A percentile compares a stretch with the other conserved stretches of the same genome.
phyloP scores from a whole-genome alignment of 2,329 filamentous ascomycete species.

The Xenoacremonium recifei region DNA sequence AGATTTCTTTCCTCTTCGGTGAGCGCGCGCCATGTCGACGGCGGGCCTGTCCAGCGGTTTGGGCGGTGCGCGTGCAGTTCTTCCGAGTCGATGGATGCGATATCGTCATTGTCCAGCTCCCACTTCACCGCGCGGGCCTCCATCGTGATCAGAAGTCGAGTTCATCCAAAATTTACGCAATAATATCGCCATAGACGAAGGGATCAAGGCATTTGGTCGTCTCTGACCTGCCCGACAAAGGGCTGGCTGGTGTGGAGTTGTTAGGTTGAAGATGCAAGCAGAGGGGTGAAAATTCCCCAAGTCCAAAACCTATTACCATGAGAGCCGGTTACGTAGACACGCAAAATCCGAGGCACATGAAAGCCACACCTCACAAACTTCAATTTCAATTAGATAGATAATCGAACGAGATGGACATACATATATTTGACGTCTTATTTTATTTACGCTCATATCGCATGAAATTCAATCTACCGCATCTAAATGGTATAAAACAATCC shows the following conservation, averaged over 20 bases:
- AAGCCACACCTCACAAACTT: not conserved
- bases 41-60: conserved; percentile 70
- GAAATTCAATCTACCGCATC: conserved; percentile 28
- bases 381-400: not conserved
- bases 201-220: too few relatives aligned
- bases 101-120: conserved; percentile 47
- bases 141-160: too few relatives aligned
- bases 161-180: too few relatives aligned
- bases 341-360: too few relatives aligned
- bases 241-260: too few relatives aligned
- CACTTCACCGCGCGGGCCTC: conserved; percentile 28
- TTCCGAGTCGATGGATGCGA: conserved; percentile 45
- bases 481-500: conserved; percentile 28
- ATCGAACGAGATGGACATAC: not conserved
- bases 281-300: too few relatives aligned
- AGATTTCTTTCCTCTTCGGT: conserved; percentile 64
- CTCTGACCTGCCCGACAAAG: too few relatives aligned
- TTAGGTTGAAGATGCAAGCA: too few relatives aligned
- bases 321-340: too few relatives aligned
- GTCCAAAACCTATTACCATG: too few relatives aligned
- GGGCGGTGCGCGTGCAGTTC: conserved; percentile 53
- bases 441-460: too few relatives aligned
- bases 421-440: conserved; percentile 12
- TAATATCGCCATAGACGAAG: too few relatives aligned
- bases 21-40: conserved; percentile 63